These are phyloP conservation scores for Pseudomassariella vexata DNA, from an alignment of 2,329 filamentous ascomycete species.

Conservation along the genomic window DNA sequence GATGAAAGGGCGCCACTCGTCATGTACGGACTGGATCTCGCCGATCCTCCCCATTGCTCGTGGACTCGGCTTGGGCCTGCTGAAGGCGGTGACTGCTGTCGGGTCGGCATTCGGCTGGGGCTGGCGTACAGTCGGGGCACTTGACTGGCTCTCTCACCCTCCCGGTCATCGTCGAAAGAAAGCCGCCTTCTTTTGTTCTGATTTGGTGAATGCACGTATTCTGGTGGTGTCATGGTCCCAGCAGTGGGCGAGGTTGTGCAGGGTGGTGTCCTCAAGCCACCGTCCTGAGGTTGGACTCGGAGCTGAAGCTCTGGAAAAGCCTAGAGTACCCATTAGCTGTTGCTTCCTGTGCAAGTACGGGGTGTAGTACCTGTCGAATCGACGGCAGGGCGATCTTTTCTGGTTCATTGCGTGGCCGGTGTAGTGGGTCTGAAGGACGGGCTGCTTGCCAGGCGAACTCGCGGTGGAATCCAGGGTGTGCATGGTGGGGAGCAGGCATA, in stretches of 20 bases:
- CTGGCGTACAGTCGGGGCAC: constrained; percentile 41
- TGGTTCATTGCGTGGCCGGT: constrained; percentile 30
- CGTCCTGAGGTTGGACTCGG: constrained; percentile 26
- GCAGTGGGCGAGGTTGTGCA: constrained; percentile 29
- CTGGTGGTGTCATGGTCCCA: constrained; percentile 31
- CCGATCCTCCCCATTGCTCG: constrained; percentile 29
- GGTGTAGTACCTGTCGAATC: constrained; percentile 41
- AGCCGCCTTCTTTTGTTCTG: constrained; percentile 42
- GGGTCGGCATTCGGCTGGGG: constrained; percentile 18
- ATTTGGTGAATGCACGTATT: constrained; percentile 44
- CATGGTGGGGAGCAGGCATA: constrained; percentile 36
- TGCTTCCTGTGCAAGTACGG: background rate
- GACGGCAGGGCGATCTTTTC: constrained; percentile 42
- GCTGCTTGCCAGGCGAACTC: constrained; percentile 33
- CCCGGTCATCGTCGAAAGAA: constrained; percentile 34
- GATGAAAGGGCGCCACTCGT: constrained; percentile 22
- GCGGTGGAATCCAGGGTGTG: constrained; percentile 33
- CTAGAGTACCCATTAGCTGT: constrained; percentile 22
- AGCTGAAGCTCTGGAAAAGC: constrained; percentile 40
- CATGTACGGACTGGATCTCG: constrained; percentile 28
- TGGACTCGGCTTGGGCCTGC: constrained; percentile 17
- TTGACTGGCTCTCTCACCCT: constrained; percentile 33
- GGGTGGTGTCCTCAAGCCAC: constrained; percentile 22
- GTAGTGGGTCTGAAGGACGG: constrained; percentile 27
- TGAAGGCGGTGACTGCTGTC: constrained; percentile 30